Evolutionary conservation across 345 rosid genomes (phyloP), one percentile per base, ranked within the genome.

Genomic region (Linum tenue): DNA sequence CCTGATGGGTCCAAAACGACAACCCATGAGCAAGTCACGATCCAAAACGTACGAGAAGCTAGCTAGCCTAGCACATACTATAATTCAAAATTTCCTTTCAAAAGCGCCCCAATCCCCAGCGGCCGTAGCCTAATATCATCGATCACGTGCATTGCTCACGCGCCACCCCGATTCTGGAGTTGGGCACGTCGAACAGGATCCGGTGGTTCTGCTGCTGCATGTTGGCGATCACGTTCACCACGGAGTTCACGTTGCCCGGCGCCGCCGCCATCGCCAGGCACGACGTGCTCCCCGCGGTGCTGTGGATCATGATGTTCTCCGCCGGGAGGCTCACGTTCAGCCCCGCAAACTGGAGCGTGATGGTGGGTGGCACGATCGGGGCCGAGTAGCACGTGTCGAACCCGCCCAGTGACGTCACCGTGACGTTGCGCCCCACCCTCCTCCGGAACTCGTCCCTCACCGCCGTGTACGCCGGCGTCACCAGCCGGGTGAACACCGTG

Each of bases 151-250:
- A 57, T 57, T 22, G 37, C 60, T 57, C 60, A 16, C 60, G 60
- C 36, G 60, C 60, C 42, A 88, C 87, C 2, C 99, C 99, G 3
- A 94, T 76, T 87, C 95, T 85, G 15, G 92, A 84, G 48, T 86
- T 88, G 65, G 95, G 86, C 48, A 83, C 80, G 56, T 94, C 99
- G 53, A 84, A 78, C 22, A 94, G 86, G 11, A 88, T 63, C 70
- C 99, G 80, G 40, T 90, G 97, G 76, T 94, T 94, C 78, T 90
- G 99, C 55, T 90, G 99, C 85, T 94, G 97, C 97, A 94, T 88
- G 68, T 78, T 90, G 62, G 99, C 99, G 3, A 90, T 85, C 37
- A 94, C 96, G 59, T 90, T 94, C 11, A 94, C 86, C 63, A 84
- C 96, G 0, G 95, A 90, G 71, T 88, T 94, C 39, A 92, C 91